Conservation (phyloP, 345 rosid genomes). For the Rhizophora mangle region DNA sequence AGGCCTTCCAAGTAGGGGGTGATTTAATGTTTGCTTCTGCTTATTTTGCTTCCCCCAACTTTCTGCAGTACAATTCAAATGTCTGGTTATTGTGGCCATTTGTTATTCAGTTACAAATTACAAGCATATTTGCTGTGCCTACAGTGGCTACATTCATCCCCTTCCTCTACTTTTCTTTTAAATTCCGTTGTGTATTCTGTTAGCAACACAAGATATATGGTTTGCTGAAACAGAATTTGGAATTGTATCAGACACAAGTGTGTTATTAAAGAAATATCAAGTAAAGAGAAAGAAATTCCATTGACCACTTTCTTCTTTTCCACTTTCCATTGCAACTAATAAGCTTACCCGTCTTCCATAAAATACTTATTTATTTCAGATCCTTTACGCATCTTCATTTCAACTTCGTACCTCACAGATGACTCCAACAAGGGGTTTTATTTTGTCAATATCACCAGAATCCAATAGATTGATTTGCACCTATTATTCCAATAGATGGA, state of each 20-base stretch:
- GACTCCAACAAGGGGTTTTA: not conserved
- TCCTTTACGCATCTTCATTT: not conserved
- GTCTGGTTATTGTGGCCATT: not conserved
- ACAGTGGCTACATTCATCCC: too few species aligned
- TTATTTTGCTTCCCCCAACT: not conserved
- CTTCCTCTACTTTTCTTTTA: not conserved
- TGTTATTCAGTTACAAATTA: too few species aligned
- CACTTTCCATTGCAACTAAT: not conserved
- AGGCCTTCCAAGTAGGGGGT: conserved; percentile 48
- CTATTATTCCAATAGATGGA: too few species aligned
- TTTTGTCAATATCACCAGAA: not conserved
- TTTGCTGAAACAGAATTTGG: not conserved
- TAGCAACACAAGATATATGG: not conserved
- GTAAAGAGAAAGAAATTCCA: not conserved
- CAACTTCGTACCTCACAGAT: not conserved
- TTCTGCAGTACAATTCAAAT: not conserved
- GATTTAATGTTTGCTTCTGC: conserved; percentile 19
- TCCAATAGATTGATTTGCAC: too few species aligned
- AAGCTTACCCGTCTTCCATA: not conserved
- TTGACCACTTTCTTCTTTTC: not conserved
- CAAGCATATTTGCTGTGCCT: too few species aligned
- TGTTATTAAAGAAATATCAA: not conserved
- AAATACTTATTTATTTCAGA: not conserved
- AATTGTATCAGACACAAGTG: too few species aligned
- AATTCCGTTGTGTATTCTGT: not conserved